Percentiles rank a stretch among this genome's conserved stretches.
Conservation (phyloP, 73 alveolate genomes). For the Paramecium octaurelia region DNA sequence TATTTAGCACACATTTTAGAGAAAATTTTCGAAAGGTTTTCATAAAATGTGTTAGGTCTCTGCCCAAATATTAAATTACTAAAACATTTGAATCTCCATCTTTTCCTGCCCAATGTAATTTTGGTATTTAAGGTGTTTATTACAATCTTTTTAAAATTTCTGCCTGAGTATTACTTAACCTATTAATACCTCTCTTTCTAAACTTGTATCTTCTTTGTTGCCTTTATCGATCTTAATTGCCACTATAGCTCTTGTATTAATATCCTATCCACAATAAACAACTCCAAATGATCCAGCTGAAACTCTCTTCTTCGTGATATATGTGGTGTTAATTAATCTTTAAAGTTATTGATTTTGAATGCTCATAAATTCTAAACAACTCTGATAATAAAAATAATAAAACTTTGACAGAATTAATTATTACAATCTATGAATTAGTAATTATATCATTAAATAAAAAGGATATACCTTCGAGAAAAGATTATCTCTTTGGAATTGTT, state of each 20-base stretch:
- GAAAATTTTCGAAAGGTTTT: slow-evolving; percentile 74
- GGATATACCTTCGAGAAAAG: no score
- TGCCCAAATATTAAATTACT: slow-evolving; percentile 89
- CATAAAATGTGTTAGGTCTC: slow-evolving; percentile 86
- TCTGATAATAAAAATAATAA: not conserved
- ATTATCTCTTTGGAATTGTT: no score
- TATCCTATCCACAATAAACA: slow-evolving; percentile 74
- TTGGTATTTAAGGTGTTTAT: slow-evolving; percentile 44
- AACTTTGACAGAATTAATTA: not conserved
- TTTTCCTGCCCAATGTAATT: slow-evolving; percentile 56
- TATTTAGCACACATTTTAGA: slow-evolving; percentile 44
- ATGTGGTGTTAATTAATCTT: slow-evolving; percentile 32
- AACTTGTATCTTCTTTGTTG: not conserved
- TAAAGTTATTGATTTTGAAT: not conserved
- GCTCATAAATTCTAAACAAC: slow-evolving; percentile 10
- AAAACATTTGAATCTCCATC: slow-evolving; percentile 85
- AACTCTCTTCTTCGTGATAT: slow-evolving; percentile 62
- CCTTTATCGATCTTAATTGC: slow-evolving; percentile 40
- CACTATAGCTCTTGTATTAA: not conserved
- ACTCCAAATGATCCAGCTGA: slow-evolving; percentile 94
- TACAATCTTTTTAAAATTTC: slow-evolving; percentile 29
- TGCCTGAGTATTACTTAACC: not conserved
- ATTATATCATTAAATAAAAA: not conserved
- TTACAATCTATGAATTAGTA: not conserved
- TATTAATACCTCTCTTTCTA: slow-evolving; percentile 8